Conservation (phyloP, 2,329 filamentous ascomycete species). For the Capronia epimyces region DNA sequence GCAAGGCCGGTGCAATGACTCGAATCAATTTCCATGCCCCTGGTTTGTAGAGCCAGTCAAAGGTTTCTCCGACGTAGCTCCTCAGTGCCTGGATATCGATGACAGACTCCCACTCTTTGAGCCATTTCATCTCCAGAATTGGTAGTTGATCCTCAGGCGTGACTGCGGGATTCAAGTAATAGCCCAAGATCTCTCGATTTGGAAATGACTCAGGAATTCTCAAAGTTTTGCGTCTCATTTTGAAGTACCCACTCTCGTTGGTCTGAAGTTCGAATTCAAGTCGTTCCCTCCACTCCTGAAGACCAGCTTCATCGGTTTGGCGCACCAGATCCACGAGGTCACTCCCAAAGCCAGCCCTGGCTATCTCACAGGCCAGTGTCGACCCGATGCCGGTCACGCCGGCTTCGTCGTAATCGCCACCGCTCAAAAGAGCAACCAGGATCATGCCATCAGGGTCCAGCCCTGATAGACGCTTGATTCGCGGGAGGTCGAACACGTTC, state of each 20-base stretch:
- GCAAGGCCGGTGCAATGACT: conserved; percentile 68
- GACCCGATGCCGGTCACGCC: conserved; percentile 83
- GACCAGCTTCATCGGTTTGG: conserved; percentile 27
- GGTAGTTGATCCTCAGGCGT: conserved; percentile 58
- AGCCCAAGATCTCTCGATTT: conserved; percentile 68
- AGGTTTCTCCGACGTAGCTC: conserved; percentile 68
- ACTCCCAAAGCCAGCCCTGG: conserved; percentile 76
- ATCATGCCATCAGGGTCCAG: conserved; percentile 87
- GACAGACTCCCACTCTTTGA: conserved; percentile 39
- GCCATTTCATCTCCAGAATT: conserved; percentile 52
- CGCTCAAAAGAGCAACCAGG: conserved; percentile 86
- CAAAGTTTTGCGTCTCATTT: conserved; percentile 66
- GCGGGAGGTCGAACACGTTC: conserved; percentile 65
- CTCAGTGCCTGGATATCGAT: conserved; percentile 65
- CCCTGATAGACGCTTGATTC: conserved; percentile 53
- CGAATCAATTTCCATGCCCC: conserved; percentile 82
- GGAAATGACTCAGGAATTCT: conserved; percentile 77
- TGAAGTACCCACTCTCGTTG: conserved; percentile 78
- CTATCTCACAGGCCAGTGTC: conserved; percentile 84
- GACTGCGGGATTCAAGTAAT: conserved; percentile 82
- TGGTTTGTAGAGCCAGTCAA: conserved; percentile 74
- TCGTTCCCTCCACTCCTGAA: conserved; percentile 61
- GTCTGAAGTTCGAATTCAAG: conserved; percentile 71
- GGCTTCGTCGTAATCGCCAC: conserved; percentile 86
- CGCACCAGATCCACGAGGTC: conserved; percentile 32